These are phyloP conservation scores for Exserohilum turcica DNA, from an alignment of 2,329 filamentous ascomycete genomes.

Conservation along the genomic window DNA sequence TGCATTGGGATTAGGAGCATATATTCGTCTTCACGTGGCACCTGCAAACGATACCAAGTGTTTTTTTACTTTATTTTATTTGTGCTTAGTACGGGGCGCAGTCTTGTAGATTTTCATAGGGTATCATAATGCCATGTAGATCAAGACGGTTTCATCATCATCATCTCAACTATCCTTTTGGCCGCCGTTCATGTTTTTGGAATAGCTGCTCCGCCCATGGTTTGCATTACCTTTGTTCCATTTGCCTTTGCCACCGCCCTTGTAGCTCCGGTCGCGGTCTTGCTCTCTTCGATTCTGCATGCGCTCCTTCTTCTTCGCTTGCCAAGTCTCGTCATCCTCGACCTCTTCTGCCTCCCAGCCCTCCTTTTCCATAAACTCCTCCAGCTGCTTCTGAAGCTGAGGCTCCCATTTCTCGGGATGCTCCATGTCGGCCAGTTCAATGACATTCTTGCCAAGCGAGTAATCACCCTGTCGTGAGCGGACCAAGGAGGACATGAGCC, in stretches of 20 bases:
- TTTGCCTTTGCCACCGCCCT: slow-evolving; percentile 22
- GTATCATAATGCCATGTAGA: slow-evolving; percentile 2
- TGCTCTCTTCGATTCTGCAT: slow-evolving; percentile 28
- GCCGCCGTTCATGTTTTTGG: slow-evolving; percentile 18
- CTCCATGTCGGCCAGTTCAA: slow-evolving; percentile 78
- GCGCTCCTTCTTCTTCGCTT: slow-evolving; percentile 52
- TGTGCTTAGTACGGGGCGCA: neutral
- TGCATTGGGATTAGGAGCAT: no score
- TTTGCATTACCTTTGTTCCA: slow-evolving; percentile 25
- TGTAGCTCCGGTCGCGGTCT: slow-evolving; percentile 27
- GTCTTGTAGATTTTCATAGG: neutral
- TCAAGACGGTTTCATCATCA: neutral
- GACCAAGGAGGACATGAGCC: slow-evolving; percentile 82
- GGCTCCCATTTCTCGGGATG: slow-evolving; percentile 83
- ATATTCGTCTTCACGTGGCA: no score
- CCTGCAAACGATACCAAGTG: no score
- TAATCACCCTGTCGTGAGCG: slow-evolving; percentile 84
- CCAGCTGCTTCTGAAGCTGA: slow-evolving; percentile 66
- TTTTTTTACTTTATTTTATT: neutral
- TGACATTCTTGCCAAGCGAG: slow-evolving; percentile 69
- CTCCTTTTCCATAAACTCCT: slow-evolving; percentile 56
- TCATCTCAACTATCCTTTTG: neutral
- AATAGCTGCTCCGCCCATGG: slow-evolving; percentile 21
- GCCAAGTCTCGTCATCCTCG: slow-evolving; percentile 36
- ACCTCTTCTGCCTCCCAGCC: slow-evolving; percentile 38